These are phyloP conservation scores for Suillus spraguei DNA, from an alignment of 768 basidiomycete species.

Conservation along the genomic window DNA sequence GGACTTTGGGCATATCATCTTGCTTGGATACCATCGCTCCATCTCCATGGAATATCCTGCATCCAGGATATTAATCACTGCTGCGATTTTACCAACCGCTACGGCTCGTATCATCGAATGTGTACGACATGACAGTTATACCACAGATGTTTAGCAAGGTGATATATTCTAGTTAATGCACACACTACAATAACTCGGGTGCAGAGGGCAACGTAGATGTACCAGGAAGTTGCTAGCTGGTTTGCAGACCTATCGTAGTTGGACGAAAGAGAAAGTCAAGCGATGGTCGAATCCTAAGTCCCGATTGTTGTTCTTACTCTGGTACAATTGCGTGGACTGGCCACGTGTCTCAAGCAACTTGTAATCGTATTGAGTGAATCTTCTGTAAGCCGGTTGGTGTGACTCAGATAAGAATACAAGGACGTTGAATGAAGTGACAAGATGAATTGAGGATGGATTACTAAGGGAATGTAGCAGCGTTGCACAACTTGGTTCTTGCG, in stretches of 20 bases:
- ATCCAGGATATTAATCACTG: neutral
- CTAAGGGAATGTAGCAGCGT: no score
- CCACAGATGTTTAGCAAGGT: neutral
- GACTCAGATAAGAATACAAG: no score
- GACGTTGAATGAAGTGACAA: no score
- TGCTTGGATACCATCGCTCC: neutral
- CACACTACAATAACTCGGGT: neutral
- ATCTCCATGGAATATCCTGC: neutral
- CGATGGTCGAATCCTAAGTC: no score
- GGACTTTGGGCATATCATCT: neutral
- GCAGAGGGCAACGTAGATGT: neutral
- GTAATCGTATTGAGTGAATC: no score
- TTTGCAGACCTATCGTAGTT: neutral
- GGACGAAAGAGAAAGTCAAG: neutral
- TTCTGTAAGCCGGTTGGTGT: no score
- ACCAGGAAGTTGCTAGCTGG: neutral
- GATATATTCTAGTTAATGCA: neutral
- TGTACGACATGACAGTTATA: neutral
- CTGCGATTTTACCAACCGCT: neutral
- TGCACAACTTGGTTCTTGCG: no score
- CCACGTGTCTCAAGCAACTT: no score
- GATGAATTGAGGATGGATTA: no score
- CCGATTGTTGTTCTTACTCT: neutral
- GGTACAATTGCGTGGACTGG: neutral
- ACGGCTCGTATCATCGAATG: neutral